These are phyloP conservation scores for Edaphochlamys debaryana DNA, from an alignment of 139 green algal genomes.

Conservation along the genomic window DNA sequence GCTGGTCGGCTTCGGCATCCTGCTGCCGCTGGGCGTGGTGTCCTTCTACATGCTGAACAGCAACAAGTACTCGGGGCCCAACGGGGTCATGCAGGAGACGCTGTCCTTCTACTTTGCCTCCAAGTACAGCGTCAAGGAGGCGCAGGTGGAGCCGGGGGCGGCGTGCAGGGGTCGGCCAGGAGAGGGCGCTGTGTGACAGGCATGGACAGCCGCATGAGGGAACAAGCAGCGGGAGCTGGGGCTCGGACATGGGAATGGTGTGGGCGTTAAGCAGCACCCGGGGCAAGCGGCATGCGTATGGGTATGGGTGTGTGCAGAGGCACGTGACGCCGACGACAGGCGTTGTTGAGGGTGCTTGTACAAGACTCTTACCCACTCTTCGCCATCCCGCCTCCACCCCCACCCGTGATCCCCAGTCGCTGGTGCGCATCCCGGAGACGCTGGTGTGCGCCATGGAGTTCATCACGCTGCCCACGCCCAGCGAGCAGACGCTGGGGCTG, in stretches of 20 bases:
- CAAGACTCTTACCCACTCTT: too few species aligned
- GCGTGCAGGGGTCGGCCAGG: not conserved
- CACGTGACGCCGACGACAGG: too few species aligned
- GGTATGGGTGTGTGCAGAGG: too few species aligned
- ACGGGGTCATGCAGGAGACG: constrained; percentile 84
- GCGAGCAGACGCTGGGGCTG: constrained; percentile 38
- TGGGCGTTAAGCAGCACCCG: too few species aligned
- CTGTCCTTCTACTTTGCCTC: constrained; percentile 70
- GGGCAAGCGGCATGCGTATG: too few species aligned
- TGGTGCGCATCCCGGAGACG: constrained; percentile 86
- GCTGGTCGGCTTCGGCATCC: constrained; percentile 82
- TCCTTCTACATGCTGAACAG: constrained; percentile 80
- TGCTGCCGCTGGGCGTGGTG: constrained; percentile 79
- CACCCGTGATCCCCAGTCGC: constrained; percentile 72
- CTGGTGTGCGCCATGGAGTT: constrained; percentile 91
- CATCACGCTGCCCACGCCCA: constrained; percentile 63
- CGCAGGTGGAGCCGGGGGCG: constrained; percentile 64
- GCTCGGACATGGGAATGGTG: too few species aligned
- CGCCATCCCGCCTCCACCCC: too few species aligned
- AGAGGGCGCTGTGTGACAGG: too few species aligned
- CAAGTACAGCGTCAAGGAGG: constrained; percentile 85
- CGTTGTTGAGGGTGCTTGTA: too few species aligned
- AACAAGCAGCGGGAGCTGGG: too few species aligned
- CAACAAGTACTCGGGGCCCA: constrained; percentile 76
- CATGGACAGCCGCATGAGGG: too few species aligned